Evolutionary conservation across 345 rosid species (phyloP), one percentile per base, ranked within the genome.

Genomic region (Laguncularia racemosa): DNA sequence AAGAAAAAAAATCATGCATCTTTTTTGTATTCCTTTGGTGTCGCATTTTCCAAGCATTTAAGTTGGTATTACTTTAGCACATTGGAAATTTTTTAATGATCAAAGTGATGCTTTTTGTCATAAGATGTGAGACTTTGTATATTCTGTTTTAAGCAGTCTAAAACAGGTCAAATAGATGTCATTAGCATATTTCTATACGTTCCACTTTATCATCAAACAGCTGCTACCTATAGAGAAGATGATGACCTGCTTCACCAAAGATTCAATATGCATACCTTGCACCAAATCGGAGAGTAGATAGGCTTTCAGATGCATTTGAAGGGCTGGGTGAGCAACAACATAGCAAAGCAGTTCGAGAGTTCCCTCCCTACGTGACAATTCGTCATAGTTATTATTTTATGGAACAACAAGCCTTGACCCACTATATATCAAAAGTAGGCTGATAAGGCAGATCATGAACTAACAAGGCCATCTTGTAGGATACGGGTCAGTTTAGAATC

Each of bases 401-500:
- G 40, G 14, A 18, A 19, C 44, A 49, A 26, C 20, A 7, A 49
- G 16, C 33, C 20, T 47, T 16, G 46, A 13, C 40, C 9, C 40
- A 4, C 9, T 33, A 33, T 33, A 53, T 54, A 48, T 47, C 48
- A 46, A 47, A 43, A 43, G 48, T 56, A 65, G 49, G 59, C 8
- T n/a, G 44, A 55, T 7, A 33, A 33, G 40, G 52, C 26, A 33
- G 51, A 61, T 57, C 54, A 62, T 40, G 58, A 62, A 74, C 86
- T 66, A 46, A 91, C 96, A 54, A 91, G 84, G 53, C 96, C 79
- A 78, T 91, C 96, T 77, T 82, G 88, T 20, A 91, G 71, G 72
- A 88, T 68, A 64, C 98, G 84, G 61, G 96, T 88, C 59, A 91
- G 96, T 77, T 91, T 88, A 80, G 96, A 88, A 77, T 91, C 96